Evolutionary conservation across 176 grass and related monocot species (phyloP).

Genomic region (Tuctoria greenei): DNA sequence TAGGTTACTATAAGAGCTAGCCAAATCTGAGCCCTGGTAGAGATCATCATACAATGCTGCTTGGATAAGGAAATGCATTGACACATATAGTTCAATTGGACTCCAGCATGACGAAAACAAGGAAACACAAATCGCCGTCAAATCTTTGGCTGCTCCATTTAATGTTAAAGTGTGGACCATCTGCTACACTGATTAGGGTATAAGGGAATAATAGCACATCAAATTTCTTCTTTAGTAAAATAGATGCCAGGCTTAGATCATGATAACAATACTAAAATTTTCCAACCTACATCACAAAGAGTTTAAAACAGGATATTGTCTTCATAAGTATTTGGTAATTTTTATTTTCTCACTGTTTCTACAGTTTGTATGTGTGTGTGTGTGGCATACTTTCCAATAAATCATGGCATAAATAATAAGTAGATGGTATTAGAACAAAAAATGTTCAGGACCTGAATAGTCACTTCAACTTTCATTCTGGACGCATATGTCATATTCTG

Average conservation of each 20-base stretch:
- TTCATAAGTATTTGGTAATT: conserved; percentile 18
- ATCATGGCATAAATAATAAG: conserved; percentile 20
- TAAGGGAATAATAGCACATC: not conserved
- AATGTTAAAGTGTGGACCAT: not conserved
- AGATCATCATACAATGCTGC: not conserved
- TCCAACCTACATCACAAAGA: not conserved
- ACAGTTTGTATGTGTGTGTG: not conserved
- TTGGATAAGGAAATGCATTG: conserved; percentile 15
- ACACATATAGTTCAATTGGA: conserved; percentile 21
- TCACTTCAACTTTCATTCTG: conserved; percentile 57
- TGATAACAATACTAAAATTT: not conserved
- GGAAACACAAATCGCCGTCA: conserved; percentile 12
- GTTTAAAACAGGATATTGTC: not conserved
- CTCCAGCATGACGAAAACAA: conserved; percentile 16
- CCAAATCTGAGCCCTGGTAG: conserved; percentile 20
- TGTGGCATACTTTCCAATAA: not conserved
- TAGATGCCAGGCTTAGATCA: not conserved
- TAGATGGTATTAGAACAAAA: conserved; percentile 10
- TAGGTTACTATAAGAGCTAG: conserved; percentile 10
- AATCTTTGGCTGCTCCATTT: conserved; percentile 8
- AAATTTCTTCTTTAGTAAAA: conserved; percentile 25
- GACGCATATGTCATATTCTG: conserved; percentile 95
- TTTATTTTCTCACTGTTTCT: not conserved
- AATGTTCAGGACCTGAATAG: conserved; percentile 55
- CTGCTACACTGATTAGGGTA: not conserved